Base-by-base conservation (phyloP, 352 stramenopile genomes). In the Phytophthora lateralis region DNA sequence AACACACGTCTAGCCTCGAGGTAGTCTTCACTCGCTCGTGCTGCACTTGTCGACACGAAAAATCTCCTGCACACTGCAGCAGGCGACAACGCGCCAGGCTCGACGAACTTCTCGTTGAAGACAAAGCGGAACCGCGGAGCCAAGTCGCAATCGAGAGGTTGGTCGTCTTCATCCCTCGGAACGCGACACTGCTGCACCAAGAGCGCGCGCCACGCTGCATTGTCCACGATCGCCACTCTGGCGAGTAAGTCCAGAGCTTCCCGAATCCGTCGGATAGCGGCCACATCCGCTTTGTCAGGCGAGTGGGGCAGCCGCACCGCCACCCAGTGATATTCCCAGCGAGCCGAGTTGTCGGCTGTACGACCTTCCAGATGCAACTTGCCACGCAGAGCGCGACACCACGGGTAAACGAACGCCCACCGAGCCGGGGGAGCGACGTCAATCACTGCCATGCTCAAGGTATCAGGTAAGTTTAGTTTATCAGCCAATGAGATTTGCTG, bases 241-340 rank as follows among this genome's bases (percentile, higher is more conserved):
- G 54, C 51, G 20, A 81, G 62, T 30, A 81, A 44, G 44, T 78
- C 69, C 26, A 81, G 66, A n/a, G 61, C 73, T 42, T 81, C 73
- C 2, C 62, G 55, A 62, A 71, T 61, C 35, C 55, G 56, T 45
- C 41, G 27, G 27, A 70, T 45, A 27, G 51, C 11, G 2, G 17
- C 38, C 11, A 55, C 4, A 12, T 26, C 41, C 10, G 43, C 30
- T n/a, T 66, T 43, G n/a, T 67, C 49, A 11, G 42, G 55, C 3
- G 50, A 46, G 14, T 66, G 45, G 18, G 67, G 67, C 29, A 75
- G 49, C 21, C 58, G 55, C 46, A 75, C 62, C n/a, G 35, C 53
- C 46, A 75, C 51, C 56, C 62, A 75, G 20, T 53, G 49, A 57
- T 75, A 75, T 18, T 72, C 67, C 56, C 67, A 70, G 6, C 65